phyloP scores from a whole-genome alignment of 805 yeast species.

The Tetrapisispora pingtungensis region DNA sequence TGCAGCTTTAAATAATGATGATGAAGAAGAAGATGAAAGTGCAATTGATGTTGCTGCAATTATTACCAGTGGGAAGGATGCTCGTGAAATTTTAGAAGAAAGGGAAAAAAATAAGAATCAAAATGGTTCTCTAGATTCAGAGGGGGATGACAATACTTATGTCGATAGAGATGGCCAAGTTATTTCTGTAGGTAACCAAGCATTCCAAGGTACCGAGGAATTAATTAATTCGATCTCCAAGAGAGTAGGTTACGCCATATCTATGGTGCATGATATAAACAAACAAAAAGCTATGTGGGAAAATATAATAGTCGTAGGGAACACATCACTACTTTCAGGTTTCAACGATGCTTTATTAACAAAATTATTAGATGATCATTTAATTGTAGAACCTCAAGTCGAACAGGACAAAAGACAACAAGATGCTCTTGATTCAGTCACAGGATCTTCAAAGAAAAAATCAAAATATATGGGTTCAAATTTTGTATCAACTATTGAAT shows the following conservation, averaged over 20 bases:
- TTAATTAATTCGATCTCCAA: slow-evolving; percentile 47
- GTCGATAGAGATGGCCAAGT: slow-evolving; percentile 46
- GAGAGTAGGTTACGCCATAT: slow-evolving; percentile 43
- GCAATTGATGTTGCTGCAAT: slow-evolving; percentile 82
- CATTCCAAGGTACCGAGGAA: slow-evolving; percentile 69
- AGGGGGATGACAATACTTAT: slow-evolving; percentile 64
- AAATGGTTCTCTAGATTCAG: slow-evolving; percentile 43
- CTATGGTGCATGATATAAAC: slow-evolving; percentile 53
- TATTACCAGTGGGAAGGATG: slow-evolving; percentile 60
- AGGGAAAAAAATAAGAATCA: slow-evolving; percentile 40
- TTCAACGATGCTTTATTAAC: slow-evolving; percentile 59
- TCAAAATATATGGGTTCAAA: slow-evolving; percentile 19
- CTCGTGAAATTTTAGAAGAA: slow-evolving; percentile 59
- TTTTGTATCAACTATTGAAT: slow-evolving; percentile 22
- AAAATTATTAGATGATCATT: slow-evolving; percentile 45
- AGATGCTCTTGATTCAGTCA: slow-evolving; percentile 23
- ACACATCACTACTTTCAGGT: slow-evolving; percentile 67
- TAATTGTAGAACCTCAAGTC: slow-evolving; percentile 31
- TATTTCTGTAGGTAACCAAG: slow-evolving; percentile 74
- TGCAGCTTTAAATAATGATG: slow-evolving; percentile 42
- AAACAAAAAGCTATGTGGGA: slow-evolving; percentile 80
- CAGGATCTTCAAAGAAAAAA: slow-evolving; percentile 23
- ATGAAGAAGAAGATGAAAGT: slow-evolving; percentile 49
- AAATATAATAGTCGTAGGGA: slow-evolving; percentile 68
- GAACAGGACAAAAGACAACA: slow-evolving; percentile 23